These are phyloP conservation scores for Hamigera avellanea DNA, from an alignment of 495 filamentous ascomycete genomes.

Conservation along the genomic window DNA sequence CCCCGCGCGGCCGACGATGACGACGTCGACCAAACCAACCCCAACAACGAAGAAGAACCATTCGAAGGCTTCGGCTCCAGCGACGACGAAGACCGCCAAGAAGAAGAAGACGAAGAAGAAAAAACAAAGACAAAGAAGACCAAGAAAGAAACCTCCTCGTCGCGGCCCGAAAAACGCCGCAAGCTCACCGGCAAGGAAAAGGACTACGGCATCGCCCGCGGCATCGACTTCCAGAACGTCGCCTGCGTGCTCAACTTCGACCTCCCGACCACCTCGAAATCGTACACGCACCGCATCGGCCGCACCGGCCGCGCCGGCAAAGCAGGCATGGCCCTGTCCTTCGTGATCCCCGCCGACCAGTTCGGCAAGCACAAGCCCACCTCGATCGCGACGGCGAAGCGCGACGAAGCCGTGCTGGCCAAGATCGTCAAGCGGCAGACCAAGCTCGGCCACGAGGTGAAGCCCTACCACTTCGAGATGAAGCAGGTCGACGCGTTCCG, in stretches of 20 bases:
- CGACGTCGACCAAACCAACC: constrained; percentile 10
- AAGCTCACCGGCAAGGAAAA: constrained; percentile 53
- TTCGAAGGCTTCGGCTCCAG: constrained; percentile 20
- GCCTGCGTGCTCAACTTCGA: constrained; percentile 96
- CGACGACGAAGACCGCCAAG: constrained; percentile 20
- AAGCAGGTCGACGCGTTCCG: constrained; percentile 82
- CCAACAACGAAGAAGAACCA: constrained; percentile 8
- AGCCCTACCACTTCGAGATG: constrained; percentile 92
- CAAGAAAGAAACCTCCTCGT: constrained; percentile 12
- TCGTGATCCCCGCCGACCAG: constrained; percentile 69
- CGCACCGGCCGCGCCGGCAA: constrained; percentile 85
- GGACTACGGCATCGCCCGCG: constrained; percentile 86
- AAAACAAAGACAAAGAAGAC: constrained; percentile 12
- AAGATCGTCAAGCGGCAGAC: constrained; percentile 62
- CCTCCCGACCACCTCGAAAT: constrained; percentile 75
- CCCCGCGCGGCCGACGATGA: constrained; percentile 3
- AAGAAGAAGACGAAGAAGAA: constrained; percentile 11
- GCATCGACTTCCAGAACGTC: constrained; percentile 94
- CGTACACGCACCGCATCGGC: constrained; percentile 91
- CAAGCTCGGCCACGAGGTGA: constrained; percentile 63
- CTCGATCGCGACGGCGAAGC: constrained; percentile 50
- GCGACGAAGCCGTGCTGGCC: constrained; percentile 73
- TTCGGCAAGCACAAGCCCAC: constrained; percentile 88
- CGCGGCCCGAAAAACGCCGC: constrained; percentile 43
- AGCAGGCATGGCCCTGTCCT: constrained; percentile 88